A percentile compares a stretch with the other conserved stretches of the same genome.
phyloP scores from a whole-genome alignment of 2,329 filamentous ascomycete species.

The Pestalotiopsis sp. region DNA sequence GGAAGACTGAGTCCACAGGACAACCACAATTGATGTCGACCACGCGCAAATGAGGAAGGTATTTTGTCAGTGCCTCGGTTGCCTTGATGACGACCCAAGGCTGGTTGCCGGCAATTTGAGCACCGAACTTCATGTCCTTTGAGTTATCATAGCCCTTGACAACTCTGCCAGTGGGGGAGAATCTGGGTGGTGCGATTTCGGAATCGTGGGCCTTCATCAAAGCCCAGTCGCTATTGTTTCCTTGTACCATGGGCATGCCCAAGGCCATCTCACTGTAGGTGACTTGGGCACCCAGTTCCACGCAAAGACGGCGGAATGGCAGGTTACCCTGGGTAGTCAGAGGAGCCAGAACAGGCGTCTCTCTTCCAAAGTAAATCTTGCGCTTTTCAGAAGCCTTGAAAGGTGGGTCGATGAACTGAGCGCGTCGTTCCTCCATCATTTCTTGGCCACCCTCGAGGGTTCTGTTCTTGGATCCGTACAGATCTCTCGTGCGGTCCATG shows the following conservation, averaged over 20 bases:
- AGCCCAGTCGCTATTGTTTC: conserved; percentile 91
- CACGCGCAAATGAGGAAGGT: conserved; percentile 82
- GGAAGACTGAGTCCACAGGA: conserved; percentile 92
- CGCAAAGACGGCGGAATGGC: conserved; percentile 88
- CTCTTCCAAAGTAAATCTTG: conserved; percentile 87
- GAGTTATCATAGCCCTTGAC: conserved; percentile 80
- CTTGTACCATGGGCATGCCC: conserved; percentile 85
- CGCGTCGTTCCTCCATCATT: conserved; percentile 68
- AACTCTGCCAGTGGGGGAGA: conserved; percentile 57
- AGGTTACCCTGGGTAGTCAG: conserved; percentile 96
- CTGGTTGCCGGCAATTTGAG: conserved; percentile 90
- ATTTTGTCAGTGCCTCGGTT: conserved; percentile 76
- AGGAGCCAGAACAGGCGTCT: conserved; percentile 92
- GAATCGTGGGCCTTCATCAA: conserved; percentile 89
- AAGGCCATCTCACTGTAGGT: conserved; percentile 99
- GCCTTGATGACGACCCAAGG: conserved; percentile 90
- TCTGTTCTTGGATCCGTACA: conserved; percentile 48
- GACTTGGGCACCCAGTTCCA: conserved; percentile 84
- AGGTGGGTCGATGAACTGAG: conserved; percentile 82
- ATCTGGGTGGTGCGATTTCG: conserved; percentile 73
- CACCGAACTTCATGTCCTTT: conserved; percentile 85
- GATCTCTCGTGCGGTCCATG: conserved; percentile 48
- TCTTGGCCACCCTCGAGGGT: conserved; percentile 32
- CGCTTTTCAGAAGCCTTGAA: conserved; percentile 93
- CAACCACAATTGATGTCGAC: conserved; percentile 98